A percentile compares a stretch with the other conserved stretches of the same genome.
phyloP scores from a whole-genome alignment of 306 rosid genomes.

The Lathyrus aphaca region DNA sequence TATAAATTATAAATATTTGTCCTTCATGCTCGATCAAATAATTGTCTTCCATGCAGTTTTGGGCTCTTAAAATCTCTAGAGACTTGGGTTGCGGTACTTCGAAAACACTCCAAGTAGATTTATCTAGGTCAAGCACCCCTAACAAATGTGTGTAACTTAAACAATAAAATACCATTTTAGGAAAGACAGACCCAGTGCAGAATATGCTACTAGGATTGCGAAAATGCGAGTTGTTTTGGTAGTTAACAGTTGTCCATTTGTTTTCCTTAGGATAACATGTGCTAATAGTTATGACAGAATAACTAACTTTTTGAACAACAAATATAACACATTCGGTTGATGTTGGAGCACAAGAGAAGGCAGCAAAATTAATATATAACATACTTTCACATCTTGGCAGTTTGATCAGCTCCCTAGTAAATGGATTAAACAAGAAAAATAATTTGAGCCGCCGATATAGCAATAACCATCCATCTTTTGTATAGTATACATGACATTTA shows the following conservation, averaged over 20 bases:
- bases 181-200: constrained; percentile 79
- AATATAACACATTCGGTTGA: constrained; percentile 64
- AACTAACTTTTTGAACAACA: constrained; percentile 68
- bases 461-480: constrained; percentile 80
- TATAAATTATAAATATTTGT: constrained; percentile 59
- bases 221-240: constrained; percentile 73
- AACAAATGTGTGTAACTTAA: constrained; percentile 82
- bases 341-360: constrained; percentile 80
- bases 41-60: constrained; percentile 70
- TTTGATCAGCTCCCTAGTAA: constrained; percentile 58
- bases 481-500: constrained; percentile 67
- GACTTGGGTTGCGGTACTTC: constrained; percentile 77
- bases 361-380: constrained; percentile 51
- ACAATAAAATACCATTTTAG: constrained; percentile 73
- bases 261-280: constrained; percentile 70
- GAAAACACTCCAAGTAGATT: constrained; percentile 63
- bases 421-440: too few species aligned
- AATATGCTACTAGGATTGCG: constrained; percentile 71
- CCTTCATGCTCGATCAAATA: constrained; percentile 73
- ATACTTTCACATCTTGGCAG: too few species aligned
- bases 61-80: constrained; percentile 64
- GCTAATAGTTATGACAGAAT: constrained; percentile 68
- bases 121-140: constrained; percentile 67
- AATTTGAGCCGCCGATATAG: too few species aligned
- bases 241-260: constrained; percentile 73